Evolutionary conservation across 192 early-diverging fungal species (phyloP).

Genomic region (Mortierella antarctica): DNA sequence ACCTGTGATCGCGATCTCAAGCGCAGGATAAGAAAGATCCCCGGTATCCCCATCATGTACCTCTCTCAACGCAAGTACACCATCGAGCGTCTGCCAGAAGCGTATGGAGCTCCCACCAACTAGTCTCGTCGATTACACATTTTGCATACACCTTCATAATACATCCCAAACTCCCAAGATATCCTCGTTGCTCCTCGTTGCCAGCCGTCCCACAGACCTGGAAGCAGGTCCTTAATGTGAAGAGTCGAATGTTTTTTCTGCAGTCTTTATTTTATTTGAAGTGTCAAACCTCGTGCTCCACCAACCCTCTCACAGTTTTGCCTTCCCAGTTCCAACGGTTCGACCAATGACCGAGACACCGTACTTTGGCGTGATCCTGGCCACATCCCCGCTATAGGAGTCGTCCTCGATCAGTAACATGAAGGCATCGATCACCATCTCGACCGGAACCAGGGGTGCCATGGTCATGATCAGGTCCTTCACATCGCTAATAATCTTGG

Average conservation of each 20-base stretch:
- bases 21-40: constrained; percentile 92
- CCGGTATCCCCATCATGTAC: constrained; percentile 98
- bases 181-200: not conserved
- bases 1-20: constrained; percentile 98
- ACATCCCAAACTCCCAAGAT: not conserved
- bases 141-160: not conserved
- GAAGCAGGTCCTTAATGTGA: no score
- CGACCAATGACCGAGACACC: constrained; percentile 16
- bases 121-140: constrained; percentile 5
- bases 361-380: constrained; percentile 10
- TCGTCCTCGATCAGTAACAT: constrained; percentile 68
- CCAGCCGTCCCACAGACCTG: no score
- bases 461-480: constrained; percentile 33
- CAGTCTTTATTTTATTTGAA: not conserved
- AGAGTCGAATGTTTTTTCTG: not conserved
- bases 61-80: constrained; percentile 90
- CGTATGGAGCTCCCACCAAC: constrained; percentile 55
- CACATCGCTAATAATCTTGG: constrained; percentile 53
- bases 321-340: constrained; percentile 18
- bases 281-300: not conserved
- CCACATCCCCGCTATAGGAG: constrained; percentile 55
- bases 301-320: not conserved
- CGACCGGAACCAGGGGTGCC: constrained; percentile 16
- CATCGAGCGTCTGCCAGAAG: constrained; percentile 94
- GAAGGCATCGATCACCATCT: constrained; percentile 66